phyloP scores from a whole-genome alignment of 2,329 filamentous ascomycete species.

The Aspergillus spinulosporus region DNA sequence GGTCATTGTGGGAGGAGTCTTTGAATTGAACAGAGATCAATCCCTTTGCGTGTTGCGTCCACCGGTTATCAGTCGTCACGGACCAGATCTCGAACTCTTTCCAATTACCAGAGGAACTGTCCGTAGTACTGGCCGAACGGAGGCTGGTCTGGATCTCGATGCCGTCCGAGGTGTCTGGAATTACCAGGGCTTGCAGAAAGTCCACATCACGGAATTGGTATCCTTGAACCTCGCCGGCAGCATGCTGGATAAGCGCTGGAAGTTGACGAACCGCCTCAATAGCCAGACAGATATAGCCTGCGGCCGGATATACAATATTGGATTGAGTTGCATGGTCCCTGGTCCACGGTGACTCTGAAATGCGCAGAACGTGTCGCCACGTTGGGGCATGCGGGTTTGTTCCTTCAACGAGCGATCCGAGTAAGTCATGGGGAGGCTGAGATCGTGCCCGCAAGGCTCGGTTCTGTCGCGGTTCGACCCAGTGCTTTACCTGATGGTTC shows the following conservation, averaged over 20 bases:
- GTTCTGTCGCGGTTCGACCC: constrained; percentile 9
- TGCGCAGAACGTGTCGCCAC: constrained; percentile 1
- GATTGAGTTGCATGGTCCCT: constrained; percentile 1
- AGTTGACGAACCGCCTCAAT: constrained; percentile 3
- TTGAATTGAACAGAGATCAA: neutral
- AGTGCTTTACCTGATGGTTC: constrained; percentile 6
- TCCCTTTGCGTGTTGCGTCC: neutral
- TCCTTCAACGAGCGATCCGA: neutral
- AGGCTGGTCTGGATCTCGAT: neutral
- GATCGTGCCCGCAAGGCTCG: constrained; percentile 8
- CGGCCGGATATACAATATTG: neutral
- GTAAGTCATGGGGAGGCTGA: constrained; percentile 13
- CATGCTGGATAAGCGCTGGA: neutral
- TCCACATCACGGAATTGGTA: neutral
- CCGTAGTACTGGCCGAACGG: neutral
- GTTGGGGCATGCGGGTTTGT: neutral
- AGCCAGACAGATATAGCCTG: constrained; percentile 3
- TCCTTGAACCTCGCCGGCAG: neutral
- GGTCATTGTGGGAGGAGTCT: neutral
- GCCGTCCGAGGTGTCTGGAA: neutral
- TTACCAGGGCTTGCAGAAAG: neutral
- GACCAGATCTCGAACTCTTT: neutral
- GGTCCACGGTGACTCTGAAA: constrained; percentile 4
- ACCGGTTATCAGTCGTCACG: neutral
- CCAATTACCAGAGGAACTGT: neutral